phyloP scores from a whole-genome alignment of 1,139 yeast genomes.

The Geotrichum citri-aurantii region DNA sequence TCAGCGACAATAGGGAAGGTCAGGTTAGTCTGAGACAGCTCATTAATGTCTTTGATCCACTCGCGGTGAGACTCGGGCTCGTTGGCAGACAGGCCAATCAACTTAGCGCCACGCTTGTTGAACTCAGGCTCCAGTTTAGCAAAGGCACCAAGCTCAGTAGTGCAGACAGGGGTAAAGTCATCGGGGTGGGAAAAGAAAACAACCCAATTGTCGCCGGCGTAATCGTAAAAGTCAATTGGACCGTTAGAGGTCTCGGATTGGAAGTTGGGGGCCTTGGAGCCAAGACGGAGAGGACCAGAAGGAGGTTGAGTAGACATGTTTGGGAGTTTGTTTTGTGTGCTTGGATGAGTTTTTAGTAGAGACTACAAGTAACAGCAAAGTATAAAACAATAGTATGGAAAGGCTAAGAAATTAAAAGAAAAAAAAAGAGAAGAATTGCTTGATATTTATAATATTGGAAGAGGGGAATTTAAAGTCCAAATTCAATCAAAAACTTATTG shows the following conservation, averaged over 20 bases:
- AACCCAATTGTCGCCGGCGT: slow-evolving; percentile 69
- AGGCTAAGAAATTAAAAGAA: not conserved
- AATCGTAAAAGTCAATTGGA: slow-evolving; percentile 68
- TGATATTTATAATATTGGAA: not conserved
- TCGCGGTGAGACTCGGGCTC: slow-evolving; percentile 62
- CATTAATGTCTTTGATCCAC: slow-evolving; percentile 82
- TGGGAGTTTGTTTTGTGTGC: not conserved
- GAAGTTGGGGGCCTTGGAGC: slow-evolving; percentile 78
- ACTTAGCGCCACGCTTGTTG: slow-evolving; percentile 65
- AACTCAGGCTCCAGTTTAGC: slow-evolving; percentile 81
- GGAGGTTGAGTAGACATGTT: slow-evolving; percentile 18
- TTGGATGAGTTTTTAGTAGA: not conserved
- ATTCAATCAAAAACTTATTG: not conserved
- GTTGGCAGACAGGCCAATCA: slow-evolving; percentile 76
- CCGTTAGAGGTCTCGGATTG: slow-evolving; percentile 69
- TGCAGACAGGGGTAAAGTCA: slow-evolving; percentile 85
- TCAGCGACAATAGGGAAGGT: slow-evolving; percentile 80
- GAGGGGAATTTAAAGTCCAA: not conserved
- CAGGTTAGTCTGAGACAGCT: slow-evolving; percentile 60
- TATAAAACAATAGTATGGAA: not conserved
- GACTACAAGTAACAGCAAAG: not conserved
- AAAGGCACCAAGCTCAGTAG: slow-evolving; percentile 85
- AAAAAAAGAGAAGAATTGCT: not conserved
- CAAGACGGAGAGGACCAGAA: slow-evolving; percentile 41
- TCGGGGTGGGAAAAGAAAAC: slow-evolving; percentile 82